A percentile compares a stretch with the other conserved stretches of the same genome.
Evolutionary conservation across 495 filamentous ascomycete genomes (phyloP).

Genomic region (Cercophora sp.): DNA sequence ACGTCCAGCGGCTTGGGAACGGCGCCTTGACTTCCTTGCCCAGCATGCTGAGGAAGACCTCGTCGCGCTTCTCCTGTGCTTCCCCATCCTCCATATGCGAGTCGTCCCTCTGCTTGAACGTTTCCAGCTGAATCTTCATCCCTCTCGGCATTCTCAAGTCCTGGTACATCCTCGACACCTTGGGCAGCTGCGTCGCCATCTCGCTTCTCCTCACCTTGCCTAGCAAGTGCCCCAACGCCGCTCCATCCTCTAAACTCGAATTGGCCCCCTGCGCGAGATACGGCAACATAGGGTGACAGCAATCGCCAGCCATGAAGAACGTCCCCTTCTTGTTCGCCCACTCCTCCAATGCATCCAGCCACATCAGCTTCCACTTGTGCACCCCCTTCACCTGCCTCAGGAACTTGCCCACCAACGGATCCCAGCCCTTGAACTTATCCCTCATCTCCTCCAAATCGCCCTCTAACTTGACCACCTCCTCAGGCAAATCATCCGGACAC

Average conservation of each 20-base stretch:
- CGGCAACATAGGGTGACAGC: conserved; percentile 65
- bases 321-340: conserved; percentile 40
- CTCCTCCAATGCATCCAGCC: conserved; percentile 33
- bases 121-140: conserved; percentile 51
- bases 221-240: conserved; percentile 46
- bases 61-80: conserved; percentile 50
- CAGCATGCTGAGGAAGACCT: conserved; percentile 42
- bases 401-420: conserved; percentile 47
- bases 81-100: conserved; percentile 57
- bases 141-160: conserved; percentile 56
- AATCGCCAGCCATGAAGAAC: conserved; percentile 52
- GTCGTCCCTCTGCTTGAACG: conserved; percentile 50
- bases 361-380: conserved; percentile 52
- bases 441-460: conserved; percentile 47
- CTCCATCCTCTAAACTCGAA: conserved; percentile 53
- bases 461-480: conserved; percentile 36
- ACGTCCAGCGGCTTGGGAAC: conserved; percentile 61
- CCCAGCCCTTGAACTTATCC: conserved; percentile 49
- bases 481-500: conserved; percentile 49
- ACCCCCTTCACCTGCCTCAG: conserved; percentile 42
- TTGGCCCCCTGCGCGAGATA: conserved; percentile 62
- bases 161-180: conserved; percentile 55
- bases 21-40: conserved; percentile 36
- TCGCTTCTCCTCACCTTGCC: conserved; percentile 51
- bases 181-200: conserved; percentile 40